Evolutionary conservation across 257 asterid species (phyloP), one percentile per base, ranked within the genome.

Genomic region (Anisodus tanguticus): DNA sequence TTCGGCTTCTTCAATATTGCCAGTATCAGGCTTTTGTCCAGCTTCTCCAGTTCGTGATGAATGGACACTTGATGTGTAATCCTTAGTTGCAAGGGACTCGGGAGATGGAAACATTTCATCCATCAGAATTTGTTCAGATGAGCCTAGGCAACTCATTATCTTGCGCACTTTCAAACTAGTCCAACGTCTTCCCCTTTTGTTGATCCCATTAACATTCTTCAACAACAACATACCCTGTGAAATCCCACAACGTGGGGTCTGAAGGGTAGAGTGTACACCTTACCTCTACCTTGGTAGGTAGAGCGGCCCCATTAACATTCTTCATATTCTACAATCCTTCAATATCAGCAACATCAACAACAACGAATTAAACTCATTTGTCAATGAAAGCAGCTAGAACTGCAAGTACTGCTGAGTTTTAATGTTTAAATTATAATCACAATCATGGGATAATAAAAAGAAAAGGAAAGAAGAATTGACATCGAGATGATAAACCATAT

Each of bases 1-100:
- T 84, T 95, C 99, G 12, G 99, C 97, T 88, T 93, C 98, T 88
- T 93, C 97, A 43, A 95, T 92, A 85, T 94, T 95, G 85, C 95
- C 97, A 54, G 91, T 87, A 76, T 92, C 98, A 13, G 91, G 92
- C 88, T 90, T 93, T 84, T 82, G 88, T 84, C 88, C 94, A 26
- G 87, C 83, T 79, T 89, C 94, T 85, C 92, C 93, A 77, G 87
- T 86, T 84, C 68, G 91, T 81, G 95, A 94, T 35, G 94, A 90
- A 86, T 85, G 79, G 49, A 85, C 80, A 83, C 97, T 91, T 54
- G 91, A 86, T n/a, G 94, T 87, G 83, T 88, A 87, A 86, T 89
- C 92, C 86, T 87, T 90, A 17, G 89, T 89, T 22, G 92, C 95
- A 74, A 80, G 91, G 71, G 95, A 90, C 82, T 90, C 92, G 57